Evolutionary conservation across 192 early-diverging fungal species (phyloP), one percentile per base, ranked within the genome.

Genomic region (Dissophora ornata): DNA sequence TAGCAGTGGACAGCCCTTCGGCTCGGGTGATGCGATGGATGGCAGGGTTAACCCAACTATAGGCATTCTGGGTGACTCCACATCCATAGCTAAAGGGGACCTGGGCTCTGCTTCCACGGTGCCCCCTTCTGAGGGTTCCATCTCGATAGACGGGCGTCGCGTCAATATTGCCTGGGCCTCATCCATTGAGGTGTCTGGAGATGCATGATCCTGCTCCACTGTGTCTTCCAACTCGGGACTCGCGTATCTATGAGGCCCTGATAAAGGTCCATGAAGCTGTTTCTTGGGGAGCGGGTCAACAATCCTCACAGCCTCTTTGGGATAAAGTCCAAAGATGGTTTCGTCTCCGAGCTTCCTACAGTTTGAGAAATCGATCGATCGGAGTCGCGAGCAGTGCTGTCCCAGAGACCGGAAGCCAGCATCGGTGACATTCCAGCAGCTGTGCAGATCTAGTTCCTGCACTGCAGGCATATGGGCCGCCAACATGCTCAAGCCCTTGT

Each of bases 341-440:
- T 59, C 69, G 54, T 92, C 87, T 9, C 87, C 90, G 0, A 94
- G 81, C 70, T 94, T 94, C 18, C 92, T 71, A 69, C 93, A 94
- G 63, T 94, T 94, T n/a, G 84, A 86, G 24, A 94, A 71, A 65
- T 94, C 88, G n/a, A 94, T 58, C 3, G 51, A 73, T 13, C 61
- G 50, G 2, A 94, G 77, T 18, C 69, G 70, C 10, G 65, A 66
- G 34, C 86, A 89, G 28, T 68, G 61, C 12, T 59, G 50, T 10
- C 83, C 84, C 18, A 93, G 41, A 0, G 57, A 42, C 0, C 74
- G 62, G 15, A 94, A 65, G 2, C 90, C 87, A 8, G 68, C 70
- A 62, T 93, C 92, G 0, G 90, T 91, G 3, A 92, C 47, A 30
- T 92, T 85, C 92, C 92, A 94, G 30, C 90, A 87, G 19, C 83